A percentile compares a stretch with the other conserved stretches of the same genome.
Evolutionary conservation across 2,329 filamentous ascomycete species (phyloP).

Genomic region (Chrysoporthe deuterocubensis): DNA sequence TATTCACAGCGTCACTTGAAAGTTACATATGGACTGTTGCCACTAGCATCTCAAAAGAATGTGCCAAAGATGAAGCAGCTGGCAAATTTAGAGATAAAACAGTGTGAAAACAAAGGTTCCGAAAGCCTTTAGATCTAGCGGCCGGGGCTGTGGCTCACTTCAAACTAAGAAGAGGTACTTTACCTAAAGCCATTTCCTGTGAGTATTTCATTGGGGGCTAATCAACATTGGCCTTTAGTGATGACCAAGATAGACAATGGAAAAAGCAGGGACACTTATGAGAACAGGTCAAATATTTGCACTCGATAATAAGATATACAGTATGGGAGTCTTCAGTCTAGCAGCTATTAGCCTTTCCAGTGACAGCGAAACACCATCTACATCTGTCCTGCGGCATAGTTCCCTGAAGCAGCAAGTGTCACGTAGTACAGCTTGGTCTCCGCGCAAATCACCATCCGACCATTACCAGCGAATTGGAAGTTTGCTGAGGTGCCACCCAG

Average conservation of each 20-base stretch:
- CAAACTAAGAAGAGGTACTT: too few relatives aligned
- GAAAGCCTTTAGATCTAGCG: too few relatives aligned
- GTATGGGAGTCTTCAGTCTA: neutral
- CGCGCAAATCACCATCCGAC: constrained; percentile 46
- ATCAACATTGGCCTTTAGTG: too few relatives aligned
- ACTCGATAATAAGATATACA: neutral
- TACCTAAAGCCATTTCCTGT: too few relatives aligned
- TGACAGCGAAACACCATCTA: neutral
- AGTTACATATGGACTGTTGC: too few relatives aligned
- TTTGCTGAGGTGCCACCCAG: constrained; percentile 51
- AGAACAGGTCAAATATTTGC: neutral
- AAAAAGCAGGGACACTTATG: neutral
- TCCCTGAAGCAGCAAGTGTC: constrained; percentile 34
- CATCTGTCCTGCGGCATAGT: constrained; percentile 18
- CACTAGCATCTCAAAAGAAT: too few relatives aligned
- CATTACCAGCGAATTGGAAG: constrained; percentile 52
- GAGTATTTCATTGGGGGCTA: too few relatives aligned
- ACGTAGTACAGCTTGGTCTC: constrained; percentile 47
- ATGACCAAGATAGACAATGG: neutral
- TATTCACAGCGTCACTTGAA: too few relatives aligned
- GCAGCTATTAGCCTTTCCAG: neutral
- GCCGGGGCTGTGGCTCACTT: too few relatives aligned
- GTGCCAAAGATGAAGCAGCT: too few relatives aligned
- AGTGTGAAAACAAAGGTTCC: too few relatives aligned
- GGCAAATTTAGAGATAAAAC: too few relatives aligned